Base-by-base conservation (phyloP, 306 rosid species). In the Gastrolobium bilobum region DNA sequence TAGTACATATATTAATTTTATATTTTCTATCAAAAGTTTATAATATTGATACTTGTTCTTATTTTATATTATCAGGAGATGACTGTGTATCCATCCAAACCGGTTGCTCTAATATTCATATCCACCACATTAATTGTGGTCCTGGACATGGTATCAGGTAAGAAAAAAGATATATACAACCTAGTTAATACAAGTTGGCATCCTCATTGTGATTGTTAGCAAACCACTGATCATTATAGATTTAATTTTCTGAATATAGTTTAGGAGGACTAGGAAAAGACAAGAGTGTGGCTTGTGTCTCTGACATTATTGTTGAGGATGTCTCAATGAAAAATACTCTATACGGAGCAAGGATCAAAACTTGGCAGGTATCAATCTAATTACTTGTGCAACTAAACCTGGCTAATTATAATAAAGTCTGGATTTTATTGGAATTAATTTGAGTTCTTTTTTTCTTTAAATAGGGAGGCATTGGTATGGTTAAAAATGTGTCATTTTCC, bases 101-200 rank as follows among this genome's bases (percentile, higher is more conserved):
- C 4, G 98, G 98, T 60, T 92, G 99, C 85, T 85, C 96, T 75
- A 92, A 95, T 46, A 73, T 95, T 84, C 94, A 95, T 83, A 56
- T 95, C 83, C 99, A 95, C 82, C 91, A 92, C 60, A 86, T 92
- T 69, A 83, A 79, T 60, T 95, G 99, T 82, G 99, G 99, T 84
- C 99, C 99, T 65, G 99, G 99, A 30, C 99, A 95, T 88, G 99
- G 99, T 30, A 88, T 95, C 87, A 95, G 99, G 99, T 92, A 86
- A 77, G 47, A 66, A 43, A 76, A 13, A 26, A 38, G 3, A 34
- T 54, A 47, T 30, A 2, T 57, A 5, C n/a, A 38, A 0, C 74
- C 37, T 70, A 50, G 48, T 52, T 64, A 57, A 30, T 73, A 42
- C n/a, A 59, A 73, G 7, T 74, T 73, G 64, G 7, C 35, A 73